Evolutionary conservation across 2,329 filamentous ascomycete genomes (phyloP).

Genomic region (Leptographium wingfieldii): DNA sequence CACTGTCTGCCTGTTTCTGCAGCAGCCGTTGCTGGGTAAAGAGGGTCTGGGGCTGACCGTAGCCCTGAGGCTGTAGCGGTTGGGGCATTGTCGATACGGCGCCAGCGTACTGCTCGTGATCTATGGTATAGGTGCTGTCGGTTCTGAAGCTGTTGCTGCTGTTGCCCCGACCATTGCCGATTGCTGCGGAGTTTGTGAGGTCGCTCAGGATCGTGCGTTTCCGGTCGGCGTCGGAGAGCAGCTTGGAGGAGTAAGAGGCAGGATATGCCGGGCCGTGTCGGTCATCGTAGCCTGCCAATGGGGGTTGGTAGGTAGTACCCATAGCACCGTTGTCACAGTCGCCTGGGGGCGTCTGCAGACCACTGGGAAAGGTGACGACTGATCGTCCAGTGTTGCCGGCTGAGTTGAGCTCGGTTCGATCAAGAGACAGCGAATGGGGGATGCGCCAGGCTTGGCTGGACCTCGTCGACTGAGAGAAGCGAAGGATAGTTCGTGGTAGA

Average conservation of each 20-base stretch:
- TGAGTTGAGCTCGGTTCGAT: neutral
- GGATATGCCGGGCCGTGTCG: slow-evolving; percentile 4
- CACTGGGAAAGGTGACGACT: slow-evolving; percentile 1
- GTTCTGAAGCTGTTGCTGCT: slow-evolving; percentile 12
- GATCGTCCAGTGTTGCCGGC: neutral
- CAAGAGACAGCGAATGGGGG: neutral
- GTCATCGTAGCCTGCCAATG: slow-evolving; percentile 18
- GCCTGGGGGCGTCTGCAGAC: slow-evolving; percentile 18
- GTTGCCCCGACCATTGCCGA: neutral
- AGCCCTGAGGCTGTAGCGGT: neutral
- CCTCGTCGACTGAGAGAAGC: neutral
- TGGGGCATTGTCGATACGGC: neutral
- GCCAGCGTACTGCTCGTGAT: neutral
- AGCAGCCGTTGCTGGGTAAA: neutral
- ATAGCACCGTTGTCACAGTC: slow-evolving; percentile 18
- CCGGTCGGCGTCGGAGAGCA: slow-evolving; percentile 12
- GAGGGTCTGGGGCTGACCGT: neutral
- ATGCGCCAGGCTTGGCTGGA: neutral
- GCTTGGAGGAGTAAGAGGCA: slow-evolving; percentile 1
- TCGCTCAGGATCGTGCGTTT: slow-evolving; percentile 12
- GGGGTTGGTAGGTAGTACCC: slow-evolving; percentile 20
- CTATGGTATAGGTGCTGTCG: neutral
- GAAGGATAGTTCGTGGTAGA: slow-evolving; percentile 9
- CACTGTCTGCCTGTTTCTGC: neutral
- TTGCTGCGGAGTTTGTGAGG: neutral